Evolutionary conservation across 441 rosid genomes (phyloP), one percentile per base, ranked within the genome.

Genomic region (Viola pubescens): DNA sequence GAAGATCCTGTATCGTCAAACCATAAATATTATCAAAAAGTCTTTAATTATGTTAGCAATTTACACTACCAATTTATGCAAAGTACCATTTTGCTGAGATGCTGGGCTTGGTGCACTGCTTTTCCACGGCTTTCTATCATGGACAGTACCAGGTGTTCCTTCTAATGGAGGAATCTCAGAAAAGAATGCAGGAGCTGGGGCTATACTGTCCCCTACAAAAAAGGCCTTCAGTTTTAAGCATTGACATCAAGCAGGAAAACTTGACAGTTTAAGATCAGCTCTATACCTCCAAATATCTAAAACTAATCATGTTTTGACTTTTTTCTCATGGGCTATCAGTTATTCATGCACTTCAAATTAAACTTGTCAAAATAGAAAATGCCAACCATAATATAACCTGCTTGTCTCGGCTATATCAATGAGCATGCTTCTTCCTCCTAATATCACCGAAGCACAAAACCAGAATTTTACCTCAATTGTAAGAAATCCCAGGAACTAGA

Each of bases 61-160:
- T 56, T 51, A 41, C n/a, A 56, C 37, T 11, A 44, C 64, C 56
- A 37, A 48, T 59, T 40, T 61, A 54, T 41, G 68, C 40, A 45
- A 61, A 52, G 74, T 72, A 81, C 87, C 84, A 67, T 73, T 70
- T 59, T 65, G 73, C 60, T 61, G 79, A 55, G 71, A 61, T 40
- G 57, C 67, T 68, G 75, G 38, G 66, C 72, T 64, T 6, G 74
- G 71, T 47, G 72, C 59, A 59, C 60, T 53, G 65, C 74, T 63
- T 47, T 49, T 52, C 7, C 51, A 52, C 44, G 75, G 54, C 10
- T 45, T 66, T 54, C 49, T 62, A 9, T 44, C 72, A 56, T 61
- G 57, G 55, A 26, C 19, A n/a, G 77, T 64, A 63, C 57, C 54
- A 55, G 64, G 52, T 57, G 60, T 66, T 67, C 79, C 77, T 42